Percentiles rank a stretch among this genome's conserved stretches.
Evolutionary conservation across 768 basidiomycete species (phyloP).

Genomic region (Strobilomyces echinocephalus): DNA sequence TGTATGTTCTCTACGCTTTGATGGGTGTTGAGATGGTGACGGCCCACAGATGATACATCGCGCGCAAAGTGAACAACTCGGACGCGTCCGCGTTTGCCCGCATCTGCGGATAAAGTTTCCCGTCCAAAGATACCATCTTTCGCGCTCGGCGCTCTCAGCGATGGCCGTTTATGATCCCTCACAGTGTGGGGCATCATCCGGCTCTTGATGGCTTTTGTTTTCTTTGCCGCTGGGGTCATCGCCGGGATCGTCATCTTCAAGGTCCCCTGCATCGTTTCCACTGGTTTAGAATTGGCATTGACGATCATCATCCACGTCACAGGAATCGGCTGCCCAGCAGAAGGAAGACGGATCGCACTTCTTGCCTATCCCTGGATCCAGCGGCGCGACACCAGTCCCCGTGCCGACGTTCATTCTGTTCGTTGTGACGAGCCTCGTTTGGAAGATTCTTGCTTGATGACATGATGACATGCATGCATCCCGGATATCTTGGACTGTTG

Average conservation of each 20-base stretch:
- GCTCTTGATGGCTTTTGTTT: slow-evolving; percentile 69
- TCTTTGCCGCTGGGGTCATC: slow-evolving; percentile 71
- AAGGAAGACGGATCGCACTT: slow-evolving; percentile 48
- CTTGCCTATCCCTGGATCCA: slow-evolving; percentile 55
- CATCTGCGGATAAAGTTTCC: slow-evolving; percentile 81
- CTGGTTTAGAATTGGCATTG: neutral
- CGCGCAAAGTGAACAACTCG: slow-evolving; percentile 78
- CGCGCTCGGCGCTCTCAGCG: neutral
- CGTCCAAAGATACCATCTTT: slow-evolving; percentile 59
- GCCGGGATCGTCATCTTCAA: slow-evolving; percentile 82
- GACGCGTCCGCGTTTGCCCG: slow-evolving; percentile 84
- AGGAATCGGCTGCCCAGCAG: slow-evolving; percentile 63
- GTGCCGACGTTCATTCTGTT: slow-evolving; percentile 22
- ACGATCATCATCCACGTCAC: neutral
- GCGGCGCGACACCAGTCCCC: slow-evolving; percentile 29
- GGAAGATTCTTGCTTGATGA: slow-evolving; percentile 20
- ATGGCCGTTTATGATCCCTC: slow-evolving; percentile 3
- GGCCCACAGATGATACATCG: slow-evolving; percentile 65
- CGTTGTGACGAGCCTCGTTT: slow-evolving; percentile 21
- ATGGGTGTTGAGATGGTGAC: neutral
- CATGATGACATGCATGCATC: neutral
- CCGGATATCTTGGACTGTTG: neutral
- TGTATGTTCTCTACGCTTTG: slow-evolving; percentile 60
- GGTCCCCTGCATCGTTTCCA: slow-evolving; percentile 35
- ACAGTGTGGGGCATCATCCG: slow-evolving; percentile 87